Percentiles rank a stretch among this genome's conserved stretches.
These are phyloP conservation scores for Coffea canephora DNA, from an alignment of 257 asterid genomes.

Conservation along the genomic window DNA sequence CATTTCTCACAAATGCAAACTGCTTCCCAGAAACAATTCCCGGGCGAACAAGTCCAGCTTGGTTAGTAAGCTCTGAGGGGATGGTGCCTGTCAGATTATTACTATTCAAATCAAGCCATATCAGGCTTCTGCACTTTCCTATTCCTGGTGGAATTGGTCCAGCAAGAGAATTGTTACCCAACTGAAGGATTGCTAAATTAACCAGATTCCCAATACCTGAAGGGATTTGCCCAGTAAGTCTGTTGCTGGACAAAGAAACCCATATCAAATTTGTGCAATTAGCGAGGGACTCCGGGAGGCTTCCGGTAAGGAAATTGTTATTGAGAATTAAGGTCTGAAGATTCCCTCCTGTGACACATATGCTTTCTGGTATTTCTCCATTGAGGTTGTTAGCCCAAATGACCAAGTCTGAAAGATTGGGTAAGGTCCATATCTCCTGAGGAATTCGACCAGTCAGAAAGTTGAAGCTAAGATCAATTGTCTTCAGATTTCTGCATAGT, in stretches of 20 bases:
- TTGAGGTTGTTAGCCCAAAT: constrained; percentile 86
- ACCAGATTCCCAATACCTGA: constrained; percentile 59
- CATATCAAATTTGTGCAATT: constrained; percentile 77
- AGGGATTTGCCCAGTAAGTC: constrained; percentile 48
- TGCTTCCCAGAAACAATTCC: constrained; percentile 68
- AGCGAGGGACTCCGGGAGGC: constrained; percentile 74
- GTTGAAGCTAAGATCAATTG: constrained; percentile 90
- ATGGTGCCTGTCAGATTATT: constrained; percentile 64
- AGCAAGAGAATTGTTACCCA: constrained; percentile 69
- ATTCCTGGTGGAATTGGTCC: constrained; percentile 76
- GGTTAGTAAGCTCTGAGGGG: constrained; percentile 67
- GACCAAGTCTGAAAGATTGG: constrained; percentile 60
- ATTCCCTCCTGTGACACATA: constrained; percentile 77
- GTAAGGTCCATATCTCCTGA: constrained; percentile 63
- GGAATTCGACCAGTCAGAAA: constrained; percentile 57
- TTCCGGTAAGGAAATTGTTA: constrained; percentile 65
- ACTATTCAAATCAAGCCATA: constrained; percentile 89
- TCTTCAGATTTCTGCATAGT: constrained; percentile 47
- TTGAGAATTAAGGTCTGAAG: constrained; percentile 86
- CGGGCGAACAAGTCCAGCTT: constrained; percentile 70
- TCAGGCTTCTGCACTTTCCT: constrained; percentile 80
- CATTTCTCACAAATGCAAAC: constrained; percentile 67
- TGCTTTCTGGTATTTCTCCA: constrained; percentile 76
- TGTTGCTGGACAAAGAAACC: constrained; percentile 86
- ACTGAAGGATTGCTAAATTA: constrained; percentile 79